These are phyloP conservation scores for Angophora floribunda DNA, from an alignment of 345 rosid species.

Conservation along the genomic window DNA sequence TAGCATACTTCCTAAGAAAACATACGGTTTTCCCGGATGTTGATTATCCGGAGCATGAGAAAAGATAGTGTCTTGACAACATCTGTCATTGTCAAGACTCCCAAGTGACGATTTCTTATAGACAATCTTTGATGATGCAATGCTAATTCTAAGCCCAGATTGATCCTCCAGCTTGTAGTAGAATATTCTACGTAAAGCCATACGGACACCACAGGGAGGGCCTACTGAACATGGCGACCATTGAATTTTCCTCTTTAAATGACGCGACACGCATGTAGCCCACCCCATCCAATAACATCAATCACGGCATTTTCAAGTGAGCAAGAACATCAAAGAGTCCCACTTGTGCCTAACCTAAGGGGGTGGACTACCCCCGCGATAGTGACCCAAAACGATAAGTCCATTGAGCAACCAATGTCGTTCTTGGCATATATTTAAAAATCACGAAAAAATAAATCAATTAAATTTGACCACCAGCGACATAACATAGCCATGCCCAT, in stretches of 20 bases:
- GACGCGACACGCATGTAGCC: not conserved
- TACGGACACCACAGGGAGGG: not conserved
- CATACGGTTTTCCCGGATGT: not conserved
- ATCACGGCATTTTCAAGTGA: not conserved
- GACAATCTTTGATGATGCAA: not conserved
- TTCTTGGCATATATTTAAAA: not conserved
- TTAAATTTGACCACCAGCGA: not conserved
- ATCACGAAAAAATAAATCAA: not conserved
- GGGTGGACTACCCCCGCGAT: not conserved
- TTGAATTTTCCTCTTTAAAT: not conserved
- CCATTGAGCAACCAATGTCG: not conserved
- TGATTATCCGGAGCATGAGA: not conserved
- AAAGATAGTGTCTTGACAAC: not conserved
- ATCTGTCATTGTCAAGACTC: not conserved
- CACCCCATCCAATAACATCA: not conserved
- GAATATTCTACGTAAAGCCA: not conserved
- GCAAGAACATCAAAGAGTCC: not conserved
- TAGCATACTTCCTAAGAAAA: not conserved
- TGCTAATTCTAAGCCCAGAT: not conserved
- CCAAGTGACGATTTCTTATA: not conserved
- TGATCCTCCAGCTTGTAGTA: not conserved
- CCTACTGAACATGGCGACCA: not conserved
- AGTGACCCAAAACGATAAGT: not conserved
- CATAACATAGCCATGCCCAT: not conserved
- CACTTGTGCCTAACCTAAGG: not conserved